These are phyloP conservation scores for Hordeum pubiflorum DNA, from an alignment of 202 grass and related monocot genomes.

Conservation along the genomic window DNA sequence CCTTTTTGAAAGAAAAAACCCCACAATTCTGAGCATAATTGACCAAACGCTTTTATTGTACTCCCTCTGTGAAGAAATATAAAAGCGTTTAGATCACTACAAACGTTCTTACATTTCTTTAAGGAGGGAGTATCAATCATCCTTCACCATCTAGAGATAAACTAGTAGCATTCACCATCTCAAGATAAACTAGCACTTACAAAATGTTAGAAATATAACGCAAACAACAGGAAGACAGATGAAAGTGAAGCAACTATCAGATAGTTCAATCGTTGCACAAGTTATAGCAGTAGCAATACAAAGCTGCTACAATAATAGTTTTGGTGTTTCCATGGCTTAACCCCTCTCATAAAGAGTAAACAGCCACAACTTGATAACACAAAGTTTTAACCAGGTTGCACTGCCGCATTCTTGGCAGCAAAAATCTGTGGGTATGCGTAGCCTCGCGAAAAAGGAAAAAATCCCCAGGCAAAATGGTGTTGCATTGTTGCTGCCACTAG, in stretches of 20 bases:
- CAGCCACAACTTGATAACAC: conserved; percentile 4
- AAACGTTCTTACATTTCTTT: too few species aligned
- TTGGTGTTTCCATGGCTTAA: conserved; percentile 16
- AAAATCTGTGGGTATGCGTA: conserved; percentile 9
- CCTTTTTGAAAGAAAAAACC: too few species aligned
- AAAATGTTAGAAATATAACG: not conserved
- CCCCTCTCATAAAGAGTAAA: conserved; percentile 3
- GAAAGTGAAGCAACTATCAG: not conserved
- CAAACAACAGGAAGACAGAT: not conserved
- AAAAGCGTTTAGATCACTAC: too few species aligned
- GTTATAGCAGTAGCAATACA: not conserved
- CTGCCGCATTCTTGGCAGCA: conserved; percentile 21
- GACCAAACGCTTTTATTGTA: not conserved
- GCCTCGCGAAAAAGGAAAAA: not conserved
- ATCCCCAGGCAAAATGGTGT: conserved; percentile 13
- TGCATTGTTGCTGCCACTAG: not conserved
- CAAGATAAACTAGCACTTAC: not conserved
- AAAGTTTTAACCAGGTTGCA: not conserved
- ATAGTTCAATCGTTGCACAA: not conserved
- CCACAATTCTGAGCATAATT: too few species aligned
- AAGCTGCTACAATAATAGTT: conserved; percentile 12
- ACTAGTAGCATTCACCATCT: too few species aligned
- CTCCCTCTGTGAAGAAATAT: too few species aligned
- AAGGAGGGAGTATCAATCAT: too few species aligned
- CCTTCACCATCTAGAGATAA: not conserved